These are phyloP conservation scores for Russula lepida DNA, from an alignment of 768 basidiomycete genomes.

Conservation along the genomic window DNA sequence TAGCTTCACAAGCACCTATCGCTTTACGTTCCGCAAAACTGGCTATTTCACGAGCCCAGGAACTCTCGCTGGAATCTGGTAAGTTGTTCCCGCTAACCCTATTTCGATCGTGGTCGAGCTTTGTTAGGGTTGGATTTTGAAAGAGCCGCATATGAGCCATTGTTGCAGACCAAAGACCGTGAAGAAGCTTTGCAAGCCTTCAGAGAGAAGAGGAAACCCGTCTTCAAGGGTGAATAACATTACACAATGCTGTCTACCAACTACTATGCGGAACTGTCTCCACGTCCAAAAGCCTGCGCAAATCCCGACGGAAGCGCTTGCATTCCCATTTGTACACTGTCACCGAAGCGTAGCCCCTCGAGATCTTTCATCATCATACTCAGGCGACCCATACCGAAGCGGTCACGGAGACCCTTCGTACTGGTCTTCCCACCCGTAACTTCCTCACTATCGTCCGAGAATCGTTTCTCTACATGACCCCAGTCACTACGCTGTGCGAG, in stretches of 20 bases:
- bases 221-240: constrained; percentile 70
- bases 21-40: constrained; percentile 84
- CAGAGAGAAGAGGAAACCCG: constrained; percentile 68
- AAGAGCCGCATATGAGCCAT: constrained; percentile 71
- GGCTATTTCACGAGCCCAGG: constrained; percentile 72
- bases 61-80: constrained; percentile 73
- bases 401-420: constrained; percentile 49
- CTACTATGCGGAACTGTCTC: constrained; percentile 4
- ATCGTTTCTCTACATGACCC: constrained; percentile 74
- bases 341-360: constrained; percentile 54
- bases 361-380: constrained; percentile 86
- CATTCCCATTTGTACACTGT: constrained; percentile 47
- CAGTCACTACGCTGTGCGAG: constrained; percentile 88
- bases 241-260: not conserved
- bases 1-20: constrained; percentile 53
- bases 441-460: constrained; percentile 40
- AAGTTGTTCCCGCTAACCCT: constrained; percentile 2
- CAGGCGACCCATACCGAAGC: constrained; percentile 57
- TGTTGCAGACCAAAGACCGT: constrained; percentile 69
- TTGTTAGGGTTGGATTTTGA: constrained; percentile 82
- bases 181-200: constrained; percentile 81
- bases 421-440: constrained; percentile 31
- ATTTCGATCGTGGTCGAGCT: not conserved
- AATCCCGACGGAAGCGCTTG: constrained; percentile 48
- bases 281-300: constrained; percentile 37